Evolutionary conservation across 352 stramenopile genomes (phyloP), one percentile per base, ranked within the genome.

Genomic region (Hyaloperonospora arabidopsidis): DNA sequence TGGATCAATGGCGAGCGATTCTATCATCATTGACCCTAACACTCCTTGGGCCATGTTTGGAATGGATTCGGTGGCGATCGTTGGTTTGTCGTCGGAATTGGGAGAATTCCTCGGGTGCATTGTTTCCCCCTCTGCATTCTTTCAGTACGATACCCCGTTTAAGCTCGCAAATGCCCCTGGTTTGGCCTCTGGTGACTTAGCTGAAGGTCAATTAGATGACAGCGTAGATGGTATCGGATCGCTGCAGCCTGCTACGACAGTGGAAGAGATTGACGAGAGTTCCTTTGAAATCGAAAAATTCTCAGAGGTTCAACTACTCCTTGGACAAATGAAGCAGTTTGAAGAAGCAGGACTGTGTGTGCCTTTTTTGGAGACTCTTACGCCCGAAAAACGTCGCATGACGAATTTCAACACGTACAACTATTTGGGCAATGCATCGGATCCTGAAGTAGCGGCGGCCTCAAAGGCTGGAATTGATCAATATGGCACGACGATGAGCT

Each of bases 391-490:
- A 65, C 71, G 78, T 12, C 67, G 74, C 40, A 86, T 86, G 74
- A 70, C 78, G 22, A 92, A 92, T 74, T 89, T 88, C 62, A 89
- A 89, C 68, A 89, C 81, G 43, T 91, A 91, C 71, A 91, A 91
- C 54, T 91, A 91, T 54, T 68, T 91, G 14, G 81, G 81, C 17
- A 85, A 89, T 44, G 78, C 81, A 1, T 81, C 70, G 22, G 68
- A 89, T 61, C 50, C 58, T 13, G 61, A 69, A 19, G 76, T 89
- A 13, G 68, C 68, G 15, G 60, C 63, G 48, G 79, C 74, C 17
- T 77, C 75, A 2, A 80, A 83, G 57, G 61, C 69, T 17, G 81
- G 63, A 21, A 86, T 91, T 39, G 66, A 84, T 2, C 67, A 79
- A 48, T 88, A 88, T 45, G 81, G 81, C 32, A 86, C 76, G 28